phyloP scores from a whole-genome alignment of 2,329 filamentous ascomycete genomes.

The Alternaria viburni region DNA sequence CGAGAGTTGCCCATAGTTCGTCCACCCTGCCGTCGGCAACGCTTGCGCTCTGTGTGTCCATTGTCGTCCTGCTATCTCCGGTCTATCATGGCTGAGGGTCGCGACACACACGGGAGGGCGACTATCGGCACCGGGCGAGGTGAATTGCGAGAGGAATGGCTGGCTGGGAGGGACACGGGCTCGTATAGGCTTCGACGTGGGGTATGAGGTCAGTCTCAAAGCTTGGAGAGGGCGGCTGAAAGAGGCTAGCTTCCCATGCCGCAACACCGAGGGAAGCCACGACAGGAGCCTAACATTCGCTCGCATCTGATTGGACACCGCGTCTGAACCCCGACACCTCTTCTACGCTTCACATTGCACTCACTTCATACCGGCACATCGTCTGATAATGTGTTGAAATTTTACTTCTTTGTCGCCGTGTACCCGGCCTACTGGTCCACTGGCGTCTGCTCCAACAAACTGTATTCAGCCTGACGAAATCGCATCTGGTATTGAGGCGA shows the following conservation, averaged over 20 bases:
- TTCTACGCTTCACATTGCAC: background rate
- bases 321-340: background rate
- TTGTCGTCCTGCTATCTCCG: constrained; percentile 55
- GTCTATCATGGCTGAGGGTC: constrained; percentile 48
- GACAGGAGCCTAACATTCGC: constrained; percentile 17
- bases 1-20: constrained; percentile 82
- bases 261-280: constrained; percentile 22
- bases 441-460: background rate
- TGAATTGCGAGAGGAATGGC: constrained; percentile 30
- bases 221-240: constrained; percentile 26
- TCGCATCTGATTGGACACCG: constrained; percentile 23
- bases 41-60: constrained; percentile 77
- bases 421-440: background rate
- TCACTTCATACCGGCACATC: background rate
- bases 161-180: constrained; percentile 16
- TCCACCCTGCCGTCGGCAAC: constrained; percentile 82
- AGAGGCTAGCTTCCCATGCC: constrained; percentile 27
- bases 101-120: constrained; percentile 27
- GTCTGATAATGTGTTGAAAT: background rate
- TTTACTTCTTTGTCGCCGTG: background rate
- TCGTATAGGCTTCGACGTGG: constrained; percentile 32
- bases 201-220: constrained; percentile 39
- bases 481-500: background rate
- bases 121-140: constrained; percentile 26
- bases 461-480: background rate